Evolutionary conservation across 805 yeast genomes (phyloP).

Genomic region (Saccharomycopsis sp.): DNA sequence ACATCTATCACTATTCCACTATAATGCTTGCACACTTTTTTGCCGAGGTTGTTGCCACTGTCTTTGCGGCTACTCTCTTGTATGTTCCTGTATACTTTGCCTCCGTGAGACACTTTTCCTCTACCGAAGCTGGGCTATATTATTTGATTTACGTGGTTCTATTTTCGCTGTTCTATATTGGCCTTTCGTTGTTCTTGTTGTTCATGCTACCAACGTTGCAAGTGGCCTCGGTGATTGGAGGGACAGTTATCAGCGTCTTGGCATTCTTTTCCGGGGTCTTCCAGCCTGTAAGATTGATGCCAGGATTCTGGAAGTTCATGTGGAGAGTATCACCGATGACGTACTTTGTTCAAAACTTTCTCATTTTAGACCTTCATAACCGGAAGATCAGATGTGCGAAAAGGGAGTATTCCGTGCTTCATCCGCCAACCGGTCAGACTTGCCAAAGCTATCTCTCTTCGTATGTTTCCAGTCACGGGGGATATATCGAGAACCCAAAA

Average conservation of each 20-base stretch:
- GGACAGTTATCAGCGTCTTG: constrained; percentile 48
- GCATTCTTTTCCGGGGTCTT: constrained; percentile 63
- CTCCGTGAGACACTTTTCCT: constrained; percentile 34
- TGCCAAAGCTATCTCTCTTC: constrained; percentile 49
- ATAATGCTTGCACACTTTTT: constrained; percentile 45
- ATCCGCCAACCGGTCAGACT: constrained; percentile 55
- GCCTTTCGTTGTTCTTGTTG: constrained; percentile 23
- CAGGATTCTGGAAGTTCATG: constrained; percentile 83
- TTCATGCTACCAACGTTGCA: not conserved
- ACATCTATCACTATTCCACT: constrained; percentile 63
- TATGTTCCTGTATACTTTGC: constrained; percentile 49
- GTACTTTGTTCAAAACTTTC: constrained; percentile 55
- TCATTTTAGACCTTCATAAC: constrained; percentile 42
- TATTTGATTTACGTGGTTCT: constrained; percentile 26
- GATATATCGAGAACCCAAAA: constrained; percentile 50
- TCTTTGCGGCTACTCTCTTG: constrained; percentile 41
- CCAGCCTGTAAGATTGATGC: constrained; percentile 51
- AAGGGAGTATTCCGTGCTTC: constrained; percentile 37
- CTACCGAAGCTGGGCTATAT: constrained; percentile 46
- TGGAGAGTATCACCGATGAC: constrained; percentile 69
- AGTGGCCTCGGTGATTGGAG: constrained; percentile 41
- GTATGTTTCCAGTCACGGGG: constrained; percentile 40
- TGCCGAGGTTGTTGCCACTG: constrained; percentile 54
- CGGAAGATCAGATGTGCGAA: constrained; percentile 43
- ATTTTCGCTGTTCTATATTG: not conserved